These are phyloP conservation scores for Thinopyrum elongatum DNA, from an alignment of 176 grass and related monocot species.

Conservation along the genomic window DNA sequence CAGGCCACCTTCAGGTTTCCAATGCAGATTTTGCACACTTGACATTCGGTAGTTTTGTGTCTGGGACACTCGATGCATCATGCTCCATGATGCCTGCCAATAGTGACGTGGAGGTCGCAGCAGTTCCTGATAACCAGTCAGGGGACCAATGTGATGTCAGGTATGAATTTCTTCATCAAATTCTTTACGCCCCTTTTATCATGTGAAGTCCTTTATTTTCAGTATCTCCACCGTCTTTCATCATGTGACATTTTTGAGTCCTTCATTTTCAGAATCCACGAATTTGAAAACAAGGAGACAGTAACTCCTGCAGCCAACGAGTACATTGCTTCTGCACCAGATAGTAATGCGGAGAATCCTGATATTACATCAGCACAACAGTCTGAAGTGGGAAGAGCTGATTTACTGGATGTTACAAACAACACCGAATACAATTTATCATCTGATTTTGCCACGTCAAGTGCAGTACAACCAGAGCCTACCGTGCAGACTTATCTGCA, in stretches of 20 bases:
- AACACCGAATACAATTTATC: constrained; percentile 52
- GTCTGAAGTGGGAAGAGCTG: constrained; percentile 40
- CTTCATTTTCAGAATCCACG: constrained; percentile 47
- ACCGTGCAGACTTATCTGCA: constrained; percentile 45
- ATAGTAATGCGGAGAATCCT: constrained; percentile 33
- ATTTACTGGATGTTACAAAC: constrained; percentile 52
- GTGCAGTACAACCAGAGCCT: constrained; percentile 46
- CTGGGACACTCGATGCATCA: constrained; percentile 62
- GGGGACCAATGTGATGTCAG: constrained; percentile 37
- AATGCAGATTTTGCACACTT: constrained; percentile 64
- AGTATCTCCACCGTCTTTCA: constrained; percentile 18
- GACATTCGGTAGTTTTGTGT: constrained; percentile 80
- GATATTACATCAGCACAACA: constrained; percentile 41
- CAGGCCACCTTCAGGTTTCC: constrained; percentile 70
- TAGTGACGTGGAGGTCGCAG: constrained; percentile 35
- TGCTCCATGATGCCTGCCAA: constrained; percentile 36
- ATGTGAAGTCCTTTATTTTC: constrained; percentile 26
- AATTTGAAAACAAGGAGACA: constrained; percentile 47
- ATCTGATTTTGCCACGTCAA: constrained; percentile 44
- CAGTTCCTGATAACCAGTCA: constrained; percentile 38
- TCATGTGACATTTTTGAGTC: neutral
- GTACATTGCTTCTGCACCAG: constrained; percentile 37
- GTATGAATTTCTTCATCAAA: constrained; percentile 32
- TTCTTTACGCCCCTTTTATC: neutral
- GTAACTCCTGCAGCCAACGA: constrained; percentile 30